A percentile compares a stretch with the other conserved stretches of the same genome.
phyloP scores from a whole-genome alignment of 768 basidiomycete species.

The Russula sp. region DNA sequence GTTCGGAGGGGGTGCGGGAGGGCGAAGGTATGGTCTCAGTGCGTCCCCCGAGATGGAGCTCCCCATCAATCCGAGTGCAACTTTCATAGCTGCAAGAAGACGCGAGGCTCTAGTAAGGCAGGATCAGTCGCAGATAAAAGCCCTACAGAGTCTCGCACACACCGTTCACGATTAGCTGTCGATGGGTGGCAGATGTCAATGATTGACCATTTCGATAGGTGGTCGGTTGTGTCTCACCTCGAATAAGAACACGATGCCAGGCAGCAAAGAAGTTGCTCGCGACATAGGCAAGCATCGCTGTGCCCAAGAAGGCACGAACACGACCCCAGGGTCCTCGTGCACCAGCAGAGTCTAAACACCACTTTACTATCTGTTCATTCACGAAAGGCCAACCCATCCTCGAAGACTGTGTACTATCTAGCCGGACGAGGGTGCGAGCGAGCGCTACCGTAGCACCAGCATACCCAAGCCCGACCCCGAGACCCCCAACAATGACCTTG shows the following conservation, averaged over 20 bases:
- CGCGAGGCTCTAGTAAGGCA: conserved; percentile 28
- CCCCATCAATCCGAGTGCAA: conserved; percentile 34
- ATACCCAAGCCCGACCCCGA: conserved; percentile 10
- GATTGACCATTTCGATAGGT: background rate
- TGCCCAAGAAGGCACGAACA: conserved; percentile 19
- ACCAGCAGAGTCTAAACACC: background rate
- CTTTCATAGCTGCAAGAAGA: conserved; percentile 35
- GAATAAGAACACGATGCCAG: conserved; percentile 43
- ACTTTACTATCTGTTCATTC: background rate
- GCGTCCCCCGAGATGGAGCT: conserved; percentile 26
- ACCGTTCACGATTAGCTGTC: conserved; percentile 30
- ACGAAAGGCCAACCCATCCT: background rate
- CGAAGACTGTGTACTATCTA: background rate
- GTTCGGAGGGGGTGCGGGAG: conserved; percentile 38
- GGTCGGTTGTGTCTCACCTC: conserved; percentile 28
- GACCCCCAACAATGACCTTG: conserved; percentile 76
- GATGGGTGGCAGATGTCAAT: background rate
- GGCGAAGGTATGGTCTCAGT: conserved; percentile 36
- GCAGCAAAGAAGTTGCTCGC: conserved; percentile 35
- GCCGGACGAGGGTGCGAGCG: background rate
- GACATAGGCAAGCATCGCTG: conserved; percentile 20
- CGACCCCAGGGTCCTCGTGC: background rate
- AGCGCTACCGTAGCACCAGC: conserved; percentile 1
- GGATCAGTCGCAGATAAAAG: background rate
- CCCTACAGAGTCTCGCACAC: conserved; percentile 9